Base-by-base conservation (phyloP, 2,329 filamentous ascomycete species). In the Fusarium sp. region DNA sequence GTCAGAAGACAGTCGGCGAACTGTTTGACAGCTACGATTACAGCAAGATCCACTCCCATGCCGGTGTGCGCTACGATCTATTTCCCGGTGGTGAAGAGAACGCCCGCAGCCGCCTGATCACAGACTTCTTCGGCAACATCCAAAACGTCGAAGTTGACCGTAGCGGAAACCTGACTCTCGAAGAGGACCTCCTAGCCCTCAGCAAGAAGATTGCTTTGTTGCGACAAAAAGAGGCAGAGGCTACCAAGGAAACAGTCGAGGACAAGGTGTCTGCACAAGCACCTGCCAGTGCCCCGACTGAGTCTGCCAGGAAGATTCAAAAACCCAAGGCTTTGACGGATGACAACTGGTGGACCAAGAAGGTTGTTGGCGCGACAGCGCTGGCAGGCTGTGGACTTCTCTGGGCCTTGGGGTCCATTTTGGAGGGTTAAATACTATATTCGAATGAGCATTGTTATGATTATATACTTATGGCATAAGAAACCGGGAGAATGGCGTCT, bases 61-160 rank as follows among this genome's bases (percentile, higher is more conserved):
- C 96, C 0, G 96, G 96, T 37, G 90, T 99, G 22, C 88, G 96
- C 62, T 98, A 97, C 85, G 96, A 99, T 79, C 83, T 99, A n/a
- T 98, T 99, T 80, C 89, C 87, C 0, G 95, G 94, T 13, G 94
- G 94, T 9, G 92, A 94, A 73, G 84, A 90, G 10, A 90, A 87
- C 12, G 95, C 93, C 1, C 87, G 94, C 57, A 89, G 91, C 73
- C 90, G 94, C 44, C 86, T 96, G 30, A 90, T 99, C 42, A 97
- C 97, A 75, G 96, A 99, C 79, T 99, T 99, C 82, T 98, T 99
- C 70, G 96, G 96, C 25, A 99, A 98, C 78, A 94, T 98, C 16
- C 96, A 99, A 79, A 97, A 95, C 73, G 94, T 99, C 6, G 96
- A 98, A 81, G 89, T 98, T 6, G 93, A 96, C 71, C 86, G 85